Evolutionary conservation across 352 stramenopile species (phyloP).

Genomic region (Thalassiosira ordinaria): DNA sequence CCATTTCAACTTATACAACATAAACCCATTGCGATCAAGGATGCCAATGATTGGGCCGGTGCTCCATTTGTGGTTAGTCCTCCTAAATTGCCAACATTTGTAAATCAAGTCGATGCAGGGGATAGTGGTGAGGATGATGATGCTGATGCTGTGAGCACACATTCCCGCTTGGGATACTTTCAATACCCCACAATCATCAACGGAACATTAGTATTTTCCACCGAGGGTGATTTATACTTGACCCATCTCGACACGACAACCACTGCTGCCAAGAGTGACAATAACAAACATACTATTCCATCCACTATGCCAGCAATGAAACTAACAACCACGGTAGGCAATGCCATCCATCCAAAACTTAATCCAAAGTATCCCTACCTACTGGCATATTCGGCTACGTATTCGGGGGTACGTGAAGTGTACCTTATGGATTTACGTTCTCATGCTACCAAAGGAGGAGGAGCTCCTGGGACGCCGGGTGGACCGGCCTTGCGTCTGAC

Average conservation of each 20-base stretch:
- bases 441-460: neutral
- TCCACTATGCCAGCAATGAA: conserved; percentile 52
- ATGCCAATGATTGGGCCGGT: conserved; percentile 43
- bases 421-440: conserved; percentile 72
- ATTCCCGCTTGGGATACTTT: conserved; percentile 57
- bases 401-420: conserved; percentile 64
- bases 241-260: conserved; percentile 42
- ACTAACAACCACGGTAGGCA: conserved; percentile 76
- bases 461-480: conserved; percentile 26
- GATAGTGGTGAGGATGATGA: conserved; percentile 1
- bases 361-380: conserved; percentile 62
- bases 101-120: too few species aligned
- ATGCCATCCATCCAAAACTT: conserved; percentile 67
- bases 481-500: conserved; percentile 61
- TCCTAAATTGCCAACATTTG: conserved; percentile 16
- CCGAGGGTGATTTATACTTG: conserved; percentile 77
- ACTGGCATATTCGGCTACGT: conserved; percentile 75
- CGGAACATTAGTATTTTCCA: conserved; percentile 71
- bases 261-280: neutral
- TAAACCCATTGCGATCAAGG: conserved; percentile 16
- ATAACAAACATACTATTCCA: neutral
- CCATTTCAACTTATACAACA: conserved; percentile 31
- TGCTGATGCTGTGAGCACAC: neutral
- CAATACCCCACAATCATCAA: conserved; percentile 66
- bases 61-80: conserved; percentile 40